Percentiles rank a stretch among this genome's conserved stretches.
Conservation (phyloP, 73 alveolate species). For the Tetrahymena elliotti region DNA sequence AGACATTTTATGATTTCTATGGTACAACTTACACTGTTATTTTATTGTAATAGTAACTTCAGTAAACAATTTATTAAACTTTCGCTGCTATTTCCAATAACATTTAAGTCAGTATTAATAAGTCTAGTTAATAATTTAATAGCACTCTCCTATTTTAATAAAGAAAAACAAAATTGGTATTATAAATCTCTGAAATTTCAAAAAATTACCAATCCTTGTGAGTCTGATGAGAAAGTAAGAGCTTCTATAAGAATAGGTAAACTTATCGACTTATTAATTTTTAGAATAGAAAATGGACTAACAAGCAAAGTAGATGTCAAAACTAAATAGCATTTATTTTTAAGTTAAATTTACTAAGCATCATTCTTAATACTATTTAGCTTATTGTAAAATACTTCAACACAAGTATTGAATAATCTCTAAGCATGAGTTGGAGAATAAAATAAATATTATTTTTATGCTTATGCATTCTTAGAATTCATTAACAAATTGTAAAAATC, state of each 20-base stretch:
- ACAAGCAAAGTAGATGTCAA: not conserved
- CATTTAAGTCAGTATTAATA: not conserved
- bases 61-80: not conserved
- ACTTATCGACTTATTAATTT: not conserved
- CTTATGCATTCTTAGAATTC: not conserved
- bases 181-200: not conserved
- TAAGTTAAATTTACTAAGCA: not conserved
- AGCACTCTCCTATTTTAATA: not conserved
- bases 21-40: not conserved
- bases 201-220: not conserved
- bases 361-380: not conserved
- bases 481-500: not conserved
- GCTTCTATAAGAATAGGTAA: not conserved
- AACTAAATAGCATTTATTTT: not conserved
- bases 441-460: not conserved
- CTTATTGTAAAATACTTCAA: not conserved
- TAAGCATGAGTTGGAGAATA: not conserved
- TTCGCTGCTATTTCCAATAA: not conserved
- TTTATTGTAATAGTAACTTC: not conserved
- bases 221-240: not conserved
- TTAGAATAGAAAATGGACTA: not conserved
- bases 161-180: not conserved
- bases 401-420: not conserved
- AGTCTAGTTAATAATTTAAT: not conserved
- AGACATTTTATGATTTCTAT: not conserved